Conservation (phyloP, 805 yeast species). For the Ascoidea asiatica region DNA sequence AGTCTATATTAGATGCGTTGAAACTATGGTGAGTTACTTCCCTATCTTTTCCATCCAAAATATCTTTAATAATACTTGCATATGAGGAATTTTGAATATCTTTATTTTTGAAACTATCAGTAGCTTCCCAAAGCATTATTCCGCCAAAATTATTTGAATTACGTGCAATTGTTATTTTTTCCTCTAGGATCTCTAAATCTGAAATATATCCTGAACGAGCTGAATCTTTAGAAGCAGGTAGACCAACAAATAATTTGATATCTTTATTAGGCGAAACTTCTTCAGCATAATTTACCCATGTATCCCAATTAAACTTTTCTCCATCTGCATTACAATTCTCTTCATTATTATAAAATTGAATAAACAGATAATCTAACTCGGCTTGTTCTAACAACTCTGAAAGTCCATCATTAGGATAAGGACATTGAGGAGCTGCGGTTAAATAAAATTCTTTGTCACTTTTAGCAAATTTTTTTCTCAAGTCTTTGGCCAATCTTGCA, state of each 20-base stretch:
- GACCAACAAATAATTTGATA: conserved; percentile 60
- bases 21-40: no score
- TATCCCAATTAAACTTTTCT: conserved; percentile 50
- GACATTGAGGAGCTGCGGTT: conserved; percentile 91
- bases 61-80: conserved; percentile 27
- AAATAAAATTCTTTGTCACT: conserved; percentile 53
- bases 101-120: conserved; percentile 38
- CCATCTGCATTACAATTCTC: conserved; percentile 34
- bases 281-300: conserved; percentile 58
- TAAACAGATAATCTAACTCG: conserved; percentile 64
- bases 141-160: conserved; percentile 44
- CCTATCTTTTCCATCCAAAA: conserved; percentile 21
- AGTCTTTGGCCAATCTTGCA: conserved; percentile 40
- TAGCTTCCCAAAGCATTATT: conserved; percentile 65
- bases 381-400: conserved; percentile 47
- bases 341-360: conserved; percentile 84
- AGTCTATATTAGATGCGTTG: no score
- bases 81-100: conserved; percentile 29
- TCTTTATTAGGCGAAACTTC: conserved; percentile 49
- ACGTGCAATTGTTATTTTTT: conserved; percentile 15
- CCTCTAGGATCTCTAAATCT: conserved; percentile 18
- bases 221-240: conserved; percentile 50
- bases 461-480: conserved; percentile 37
- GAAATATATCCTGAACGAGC: conserved; percentile 53
- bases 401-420: conserved; percentile 63